Evolutionary conservation across 2,329 filamentous ascomycete species (phyloP).

Genomic region (Calonectria ilicicola): DNA sequence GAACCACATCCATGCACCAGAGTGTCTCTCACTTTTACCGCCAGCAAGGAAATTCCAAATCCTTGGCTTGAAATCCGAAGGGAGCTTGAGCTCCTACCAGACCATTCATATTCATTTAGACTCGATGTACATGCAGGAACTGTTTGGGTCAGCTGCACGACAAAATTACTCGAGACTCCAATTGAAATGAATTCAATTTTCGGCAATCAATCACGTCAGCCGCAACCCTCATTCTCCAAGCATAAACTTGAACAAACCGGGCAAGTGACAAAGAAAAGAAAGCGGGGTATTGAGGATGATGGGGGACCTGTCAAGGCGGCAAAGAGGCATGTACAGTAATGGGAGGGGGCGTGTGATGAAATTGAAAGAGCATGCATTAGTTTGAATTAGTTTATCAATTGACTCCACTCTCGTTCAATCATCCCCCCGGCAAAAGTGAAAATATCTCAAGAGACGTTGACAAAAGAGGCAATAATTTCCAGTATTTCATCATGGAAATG

Average conservation of each 20-base stretch:
- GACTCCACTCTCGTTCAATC: too few species aligned
- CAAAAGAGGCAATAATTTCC: too few species aligned
- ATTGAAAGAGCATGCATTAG: background rate
- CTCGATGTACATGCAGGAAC: background rate
- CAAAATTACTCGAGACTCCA: background rate
- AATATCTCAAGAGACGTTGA: too few species aligned
- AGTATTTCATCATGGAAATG: too few species aligned
- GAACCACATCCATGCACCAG: background rate
- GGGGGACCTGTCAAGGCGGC: background rate
- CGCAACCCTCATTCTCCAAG: background rate
- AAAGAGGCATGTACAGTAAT: background rate
- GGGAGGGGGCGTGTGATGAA: background rate
- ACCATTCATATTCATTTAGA: background rate
- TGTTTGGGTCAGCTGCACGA: background rate
- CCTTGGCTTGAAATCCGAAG: background rate
- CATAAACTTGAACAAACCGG: background rate
- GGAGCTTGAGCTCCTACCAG: background rate
- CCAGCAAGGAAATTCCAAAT: background rate
- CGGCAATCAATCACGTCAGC: background rate
- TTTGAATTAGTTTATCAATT: background rate
- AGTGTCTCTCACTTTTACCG: background rate
- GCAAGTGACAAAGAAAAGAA: background rate
- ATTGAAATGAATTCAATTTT: background rate
- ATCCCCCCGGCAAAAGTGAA: too few species aligned
- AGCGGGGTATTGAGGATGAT: background rate